Conservation (phyloP, 2,329 filamentous ascomycete species). For the Akanthomyces lecanii region DNA sequence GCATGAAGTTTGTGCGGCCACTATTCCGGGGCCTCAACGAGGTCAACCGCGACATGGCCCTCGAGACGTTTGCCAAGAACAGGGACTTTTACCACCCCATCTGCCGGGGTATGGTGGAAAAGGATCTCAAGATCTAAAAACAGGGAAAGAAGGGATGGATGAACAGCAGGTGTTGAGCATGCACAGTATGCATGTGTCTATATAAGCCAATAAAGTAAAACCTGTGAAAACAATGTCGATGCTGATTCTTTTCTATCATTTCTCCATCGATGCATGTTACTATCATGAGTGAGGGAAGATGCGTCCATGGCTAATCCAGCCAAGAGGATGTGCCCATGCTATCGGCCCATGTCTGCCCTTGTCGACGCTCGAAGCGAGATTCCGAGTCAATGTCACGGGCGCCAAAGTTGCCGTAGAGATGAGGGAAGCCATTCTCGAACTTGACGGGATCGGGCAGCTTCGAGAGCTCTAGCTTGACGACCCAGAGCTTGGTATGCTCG, state of each 20-base stretch:
- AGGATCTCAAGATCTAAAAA: conserved; percentile 58
- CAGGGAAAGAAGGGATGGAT: background rate
- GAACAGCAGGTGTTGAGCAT: background rate
- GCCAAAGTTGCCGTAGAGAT: conserved; percentile 57
- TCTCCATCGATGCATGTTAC: background rate
- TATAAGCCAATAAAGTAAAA: background rate
- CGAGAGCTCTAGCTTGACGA: conserved; percentile 50
- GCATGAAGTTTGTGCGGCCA: conserved; percentile 96
- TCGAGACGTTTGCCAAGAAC: conserved; percentile 81
- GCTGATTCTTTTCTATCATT: background rate
- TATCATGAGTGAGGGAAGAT: no score
- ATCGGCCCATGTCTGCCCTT: conserved; percentile 44
- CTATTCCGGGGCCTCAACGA: conserved; percentile 73
- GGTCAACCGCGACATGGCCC: conserved; percentile 68
- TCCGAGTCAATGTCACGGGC: conserved; percentile 45
- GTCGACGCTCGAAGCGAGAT: conserved; percentile 42
- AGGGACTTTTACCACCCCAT: conserved; percentile 95
- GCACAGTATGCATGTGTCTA: background rate
- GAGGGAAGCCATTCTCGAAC: conserved; percentile 57
- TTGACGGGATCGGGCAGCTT: conserved; percentile 41
- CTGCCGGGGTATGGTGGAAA: conserved; percentile 79
- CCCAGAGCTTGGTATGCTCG: conserved; percentile 37
- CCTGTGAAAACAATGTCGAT: background rate
- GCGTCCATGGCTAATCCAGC: conserved; percentile 31
- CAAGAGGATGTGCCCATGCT: conserved; percentile 38